Base-by-base conservation (phyloP, 2,329 filamentous ascomycete genomes). In the Cordyceps cicadae region DNA sequence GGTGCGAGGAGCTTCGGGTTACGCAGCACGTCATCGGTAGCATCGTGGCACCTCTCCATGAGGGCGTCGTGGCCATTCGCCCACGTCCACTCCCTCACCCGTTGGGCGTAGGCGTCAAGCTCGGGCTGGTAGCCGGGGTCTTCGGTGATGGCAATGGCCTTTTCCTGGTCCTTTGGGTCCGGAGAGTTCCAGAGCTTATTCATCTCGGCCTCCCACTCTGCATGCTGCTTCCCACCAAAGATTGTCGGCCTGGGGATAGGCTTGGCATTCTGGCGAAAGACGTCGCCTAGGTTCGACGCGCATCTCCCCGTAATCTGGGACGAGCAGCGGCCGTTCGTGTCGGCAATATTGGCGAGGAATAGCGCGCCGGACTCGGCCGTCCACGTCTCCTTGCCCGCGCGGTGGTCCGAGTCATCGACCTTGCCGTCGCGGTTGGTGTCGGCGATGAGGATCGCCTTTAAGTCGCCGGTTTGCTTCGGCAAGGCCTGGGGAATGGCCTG, bases 1-100 rank as follows among this genome's bases (percentile, higher is more conserved):
- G 71, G 70, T 4, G 72, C 72, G 11, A 74, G 57, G 7, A 67
- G 70, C 39, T 67, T 61, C 0, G 72, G 64, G 2, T 70, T 65
- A 3, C 68, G 64, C 37, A 70, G 71, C 0, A 70, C 34, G n/a
- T 75, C 50, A n/a, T 68, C 72, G 0, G 67, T 68, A 1, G 73
- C 74, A 26, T 76, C 73, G 61, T 75, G 66, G 54, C 72, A 75
- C 51, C 54, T 17, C 41, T 45, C 32, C 3, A 53, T 37, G 8
- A 37, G 34, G 34, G 24, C 24, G 24, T 2, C 34, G 24, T 24
- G 3, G 24, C 34, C 34, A 2, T 2, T 37, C 34, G 34, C 34
- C 12, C 12, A 11, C 14, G 1, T 2, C 34, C 34, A 12, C 32
- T 24, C 24, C 24, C 24, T 24, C 24, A 24, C 4, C 2, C 24